These are phyloP conservation scores for Carex sylvatica DNA, from an alignment of 202 grass and related monocot species.

Conservation along the genomic window DNA sequence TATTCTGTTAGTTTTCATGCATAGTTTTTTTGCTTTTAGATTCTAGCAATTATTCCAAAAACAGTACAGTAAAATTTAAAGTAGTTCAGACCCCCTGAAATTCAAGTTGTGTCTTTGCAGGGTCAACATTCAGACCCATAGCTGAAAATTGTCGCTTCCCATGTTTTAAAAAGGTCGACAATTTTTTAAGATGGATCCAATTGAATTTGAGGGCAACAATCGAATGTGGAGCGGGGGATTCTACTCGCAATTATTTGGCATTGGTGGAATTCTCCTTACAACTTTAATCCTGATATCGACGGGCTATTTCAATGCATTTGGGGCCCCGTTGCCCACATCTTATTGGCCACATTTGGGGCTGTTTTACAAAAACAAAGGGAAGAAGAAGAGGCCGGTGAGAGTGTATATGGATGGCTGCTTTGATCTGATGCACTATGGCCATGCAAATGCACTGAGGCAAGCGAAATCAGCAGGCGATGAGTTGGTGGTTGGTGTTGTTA, in stretches of 20 bases:
- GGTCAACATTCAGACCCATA: constrained; percentile 13
- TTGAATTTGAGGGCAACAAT: constrained; percentile 63
- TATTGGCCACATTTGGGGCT: constrained; percentile 70
- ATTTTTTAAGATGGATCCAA: constrained; percentile 44
- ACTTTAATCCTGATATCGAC: constrained; percentile 66
- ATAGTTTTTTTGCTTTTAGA: constrained; percentile 9
- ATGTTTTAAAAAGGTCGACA: background rate
- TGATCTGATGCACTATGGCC: constrained; percentile 90
- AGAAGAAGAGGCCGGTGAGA: constrained; percentile 58
- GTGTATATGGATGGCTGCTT: constrained; percentile 97
- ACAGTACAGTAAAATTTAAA: background rate
- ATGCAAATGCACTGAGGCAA: constrained; percentile 84
- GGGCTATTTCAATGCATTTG: constrained; percentile 73
- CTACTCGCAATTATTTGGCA: constrained; percentile 69
- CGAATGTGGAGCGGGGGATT: constrained; percentile 61
- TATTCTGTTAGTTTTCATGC: background rate
- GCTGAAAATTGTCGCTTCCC: background rate
- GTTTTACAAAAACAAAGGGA: constrained; percentile 51
- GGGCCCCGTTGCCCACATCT: constrained; percentile 55
- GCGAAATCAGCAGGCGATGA: constrained; percentile 77
- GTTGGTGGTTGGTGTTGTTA: constrained; percentile 77
- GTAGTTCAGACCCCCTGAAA: background rate
- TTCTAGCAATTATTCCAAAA: constrained; percentile 2
- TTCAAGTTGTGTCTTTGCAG: constrained; percentile 29
- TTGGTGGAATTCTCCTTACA: constrained; percentile 79